Conservation (phyloP, 1,284 basidiomycete species). For the Anthracocystis walkeri region DNA sequence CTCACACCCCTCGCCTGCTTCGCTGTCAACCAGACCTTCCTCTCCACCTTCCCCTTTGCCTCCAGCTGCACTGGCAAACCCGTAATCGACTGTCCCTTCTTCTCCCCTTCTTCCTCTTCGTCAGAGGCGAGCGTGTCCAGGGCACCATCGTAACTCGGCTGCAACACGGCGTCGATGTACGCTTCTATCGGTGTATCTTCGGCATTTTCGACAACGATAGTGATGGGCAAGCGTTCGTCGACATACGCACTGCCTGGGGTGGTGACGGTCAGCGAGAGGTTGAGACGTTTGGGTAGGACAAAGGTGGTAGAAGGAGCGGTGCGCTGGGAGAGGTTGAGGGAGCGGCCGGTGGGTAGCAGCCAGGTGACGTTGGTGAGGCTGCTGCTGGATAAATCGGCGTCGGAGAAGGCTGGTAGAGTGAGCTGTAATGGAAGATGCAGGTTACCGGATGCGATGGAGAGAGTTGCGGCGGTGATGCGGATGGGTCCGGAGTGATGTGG, state of each 20-base stretch:
- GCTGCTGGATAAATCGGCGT: not conserved
- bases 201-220: slow-evolving; percentile 21
- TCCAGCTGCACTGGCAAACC: not conserved
- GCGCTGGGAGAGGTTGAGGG: slow-evolving; percentile 13
- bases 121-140: slow-evolving; percentile 4
- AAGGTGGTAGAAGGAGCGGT: not conserved
- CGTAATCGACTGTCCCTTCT: slow-evolving; percentile 4
- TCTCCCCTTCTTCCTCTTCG: not conserved
- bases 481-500: slow-evolving; percentile 1
- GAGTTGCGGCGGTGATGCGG: not conserved
- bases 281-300: not conserved
- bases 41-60: slow-evolving; percentile 7
- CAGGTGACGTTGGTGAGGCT: slow-evolving; percentile 8
- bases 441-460: not conserved
- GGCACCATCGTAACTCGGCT: slow-evolving; percentile 40
- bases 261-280: not conserved
- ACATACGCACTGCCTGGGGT: slow-evolving; percentile 11
- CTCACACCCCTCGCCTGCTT: slow-evolving; percentile 14
- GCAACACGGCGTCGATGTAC: slow-evolving; percentile 25
- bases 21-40: slow-evolving; percentile 15
- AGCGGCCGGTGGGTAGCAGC: slow-evolving; percentile 14
- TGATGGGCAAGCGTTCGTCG: slow-evolving; percentile 32
- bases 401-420: not conserved
- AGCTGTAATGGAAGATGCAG: slow-evolving; percentile 1
- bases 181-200: slow-evolving; percentile 10